These are phyloP conservation scores for Saturnispora silvae DNA, from an alignment of 805 yeast genomes.

Conservation along the genomic window DNA sequence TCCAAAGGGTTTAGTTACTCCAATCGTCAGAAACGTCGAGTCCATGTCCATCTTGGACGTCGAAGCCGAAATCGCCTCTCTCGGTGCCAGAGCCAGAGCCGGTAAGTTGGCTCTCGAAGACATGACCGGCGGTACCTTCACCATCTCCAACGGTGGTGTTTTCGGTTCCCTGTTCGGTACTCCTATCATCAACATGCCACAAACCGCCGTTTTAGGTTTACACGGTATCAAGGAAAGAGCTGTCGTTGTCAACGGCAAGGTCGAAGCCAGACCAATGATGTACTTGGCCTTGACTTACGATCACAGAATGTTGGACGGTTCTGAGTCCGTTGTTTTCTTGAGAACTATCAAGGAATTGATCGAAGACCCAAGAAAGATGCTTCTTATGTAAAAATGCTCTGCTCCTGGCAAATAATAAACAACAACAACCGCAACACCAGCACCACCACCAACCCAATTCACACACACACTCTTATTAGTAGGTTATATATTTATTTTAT, in stretches of 20 bases:
- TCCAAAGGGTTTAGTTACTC: slow-evolving; percentile 97
- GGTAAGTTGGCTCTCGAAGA: slow-evolving; percentile 94
- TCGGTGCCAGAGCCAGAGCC: slow-evolving; percentile 93
- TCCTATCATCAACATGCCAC: slow-evolving; percentile 96
- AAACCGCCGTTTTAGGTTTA: slow-evolving; percentile 94
- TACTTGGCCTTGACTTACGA: slow-evolving; percentile 96
- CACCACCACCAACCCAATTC: too few relatives aligned
- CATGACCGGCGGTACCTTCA: slow-evolving; percentile 98
- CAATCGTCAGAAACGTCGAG: slow-evolving; percentile 95
- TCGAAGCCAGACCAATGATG: slow-evolving; percentile 98
- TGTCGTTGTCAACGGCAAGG: slow-evolving; percentile 80
- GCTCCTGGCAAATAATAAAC: too few relatives aligned
- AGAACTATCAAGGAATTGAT: slow-evolving; percentile 92
- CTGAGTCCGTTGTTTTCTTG: slow-evolving; percentile 96
- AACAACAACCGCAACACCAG: too few relatives aligned
- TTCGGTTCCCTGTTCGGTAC: slow-evolving; percentile 97
- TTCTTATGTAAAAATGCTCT: slow-evolving; percentile 31
- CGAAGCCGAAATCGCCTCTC: slow-evolving; percentile 70
- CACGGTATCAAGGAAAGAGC: slow-evolving; percentile 98
- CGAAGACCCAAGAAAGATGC: slow-evolving; percentile 98
- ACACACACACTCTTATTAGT: too few relatives aligned
- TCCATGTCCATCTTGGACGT: slow-evolving; percentile 78
- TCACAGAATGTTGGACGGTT: slow-evolving; percentile 95
- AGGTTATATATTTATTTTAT: too few relatives aligned
- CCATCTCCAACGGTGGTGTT: slow-evolving; percentile 98